Percentiles rank a stretch among this genome's conserved stretches.
Evolutionary conservation across 345 rosid species (phyloP).

Genomic region (Populus ilicifolia): DNA sequence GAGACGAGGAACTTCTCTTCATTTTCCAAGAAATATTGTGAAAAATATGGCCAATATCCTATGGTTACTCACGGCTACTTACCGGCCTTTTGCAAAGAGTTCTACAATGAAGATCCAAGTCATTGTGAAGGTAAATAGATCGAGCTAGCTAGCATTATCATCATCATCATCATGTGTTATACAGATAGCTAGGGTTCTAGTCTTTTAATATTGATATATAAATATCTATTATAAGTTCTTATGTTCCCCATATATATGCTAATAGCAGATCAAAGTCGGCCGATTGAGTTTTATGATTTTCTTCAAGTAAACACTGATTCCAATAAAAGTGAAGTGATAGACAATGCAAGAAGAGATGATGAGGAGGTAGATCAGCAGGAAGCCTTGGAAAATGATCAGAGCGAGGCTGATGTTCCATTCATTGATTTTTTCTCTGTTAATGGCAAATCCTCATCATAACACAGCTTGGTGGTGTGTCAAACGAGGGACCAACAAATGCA

Average conservation of each 20-base stretch:
- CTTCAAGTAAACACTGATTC: conserved; percentile 65
- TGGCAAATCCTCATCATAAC: conserved; percentile 17
- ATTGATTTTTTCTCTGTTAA: conserved; percentile 55
- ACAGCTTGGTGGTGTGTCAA: not conserved
- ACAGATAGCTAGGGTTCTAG: not conserved
- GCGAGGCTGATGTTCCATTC: conserved; percentile 34
- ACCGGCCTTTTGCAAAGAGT: not conserved
- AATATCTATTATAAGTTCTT: not conserved
- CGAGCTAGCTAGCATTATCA: not conserved
- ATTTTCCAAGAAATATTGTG: conserved; percentile 3
- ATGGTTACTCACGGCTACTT: not conserved
- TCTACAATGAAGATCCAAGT: not conserved
- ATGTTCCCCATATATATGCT: not conserved
- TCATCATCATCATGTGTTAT: not conserved
- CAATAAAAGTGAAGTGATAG: conserved; percentile 52
- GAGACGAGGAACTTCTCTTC: not conserved
- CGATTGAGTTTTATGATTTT: conserved; percentile 62
- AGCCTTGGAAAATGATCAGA: conserved; percentile 24
- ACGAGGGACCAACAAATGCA: not conserved
- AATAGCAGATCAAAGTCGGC: conserved; percentile 35
- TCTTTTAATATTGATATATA: not conserved
- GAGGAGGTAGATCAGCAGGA: conserved; percentile 54
- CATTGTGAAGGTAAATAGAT: conserved; percentile 10
- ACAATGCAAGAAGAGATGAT: conserved; percentile 38
- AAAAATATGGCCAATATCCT: conserved; percentile 1